Percentiles rank a stretch among this genome's conserved stretches.
Conservation (phyloP, 2,329 filamentous ascomycete species). For the Colletotrichum neosansevieriae region DNA sequence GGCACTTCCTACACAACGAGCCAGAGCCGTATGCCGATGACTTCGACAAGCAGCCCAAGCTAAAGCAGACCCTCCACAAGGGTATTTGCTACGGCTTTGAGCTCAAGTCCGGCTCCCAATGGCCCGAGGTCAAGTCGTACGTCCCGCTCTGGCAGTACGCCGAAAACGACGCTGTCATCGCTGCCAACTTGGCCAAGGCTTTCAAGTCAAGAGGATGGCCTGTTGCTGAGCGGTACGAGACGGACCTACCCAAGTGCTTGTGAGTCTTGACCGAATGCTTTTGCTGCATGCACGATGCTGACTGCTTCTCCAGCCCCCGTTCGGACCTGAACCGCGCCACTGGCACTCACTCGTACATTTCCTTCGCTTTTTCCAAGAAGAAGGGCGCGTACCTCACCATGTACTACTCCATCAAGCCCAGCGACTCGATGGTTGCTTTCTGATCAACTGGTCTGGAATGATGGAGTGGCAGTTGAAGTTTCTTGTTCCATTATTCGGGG, state of each 20-base stretch:
- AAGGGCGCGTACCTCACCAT: slow-evolving; percentile 42
- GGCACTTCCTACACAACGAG: slow-evolving; percentile 46
- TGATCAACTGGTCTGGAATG: not conserved
- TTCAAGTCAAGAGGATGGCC: slow-evolving; percentile 38
- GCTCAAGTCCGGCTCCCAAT: slow-evolving; percentile 42
- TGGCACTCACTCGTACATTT: slow-evolving; percentile 41
- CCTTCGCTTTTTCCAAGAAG: slow-evolving; percentile 41
- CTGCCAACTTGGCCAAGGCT: slow-evolving; percentile 33
- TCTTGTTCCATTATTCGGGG: not conserved
- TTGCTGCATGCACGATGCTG: not conserved
- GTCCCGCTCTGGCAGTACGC: slow-evolving; percentile 45
- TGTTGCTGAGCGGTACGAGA: slow-evolving; percentile 36
- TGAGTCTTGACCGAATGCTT: slow-evolving; percentile 14
- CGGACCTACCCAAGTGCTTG: slow-evolving; percentile 34
- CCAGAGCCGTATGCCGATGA: slow-evolving; percentile 34
- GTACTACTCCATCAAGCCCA: slow-evolving; percentile 41
- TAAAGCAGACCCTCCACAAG: slow-evolving; percentile 37
- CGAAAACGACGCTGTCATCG: slow-evolving; percentile 36
- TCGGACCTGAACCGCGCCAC: slow-evolving; percentile 17
- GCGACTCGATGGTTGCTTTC: slow-evolving; percentile 30
- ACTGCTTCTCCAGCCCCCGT: slow-evolving; percentile 29
- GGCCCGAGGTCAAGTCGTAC: slow-evolving; percentile 45
- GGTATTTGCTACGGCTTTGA: slow-evolving; percentile 46
- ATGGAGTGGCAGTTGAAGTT: not conserved
- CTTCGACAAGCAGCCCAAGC: slow-evolving; percentile 36